Percentiles rank a stretch among this genome's conserved stretches.
These are phyloP conservation scores for Fusarium camptoceras DNA, from an alignment of 2,329 filamentous ascomycete genomes.

Conservation along the genomic window DNA sequence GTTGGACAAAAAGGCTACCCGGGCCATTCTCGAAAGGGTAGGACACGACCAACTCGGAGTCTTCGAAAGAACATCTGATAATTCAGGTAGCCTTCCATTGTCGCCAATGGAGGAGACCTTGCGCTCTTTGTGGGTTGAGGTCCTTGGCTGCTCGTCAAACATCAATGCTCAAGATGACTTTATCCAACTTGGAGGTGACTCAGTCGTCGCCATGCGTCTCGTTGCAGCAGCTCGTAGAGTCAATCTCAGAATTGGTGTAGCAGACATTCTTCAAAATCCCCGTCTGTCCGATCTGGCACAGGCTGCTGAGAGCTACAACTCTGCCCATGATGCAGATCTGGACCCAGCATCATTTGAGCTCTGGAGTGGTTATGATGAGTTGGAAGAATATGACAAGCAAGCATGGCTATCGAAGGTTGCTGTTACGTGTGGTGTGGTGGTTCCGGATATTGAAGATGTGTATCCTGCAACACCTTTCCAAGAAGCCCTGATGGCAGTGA, in stretches of 20 bases:
- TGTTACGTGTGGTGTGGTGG: not conserved
- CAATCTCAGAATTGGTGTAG: not conserved
- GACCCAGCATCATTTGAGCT: not conserved
- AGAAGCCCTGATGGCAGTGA: not conserved
- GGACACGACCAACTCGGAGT: not conserved
- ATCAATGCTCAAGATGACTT: not conserved
- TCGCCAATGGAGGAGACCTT: not conserved
- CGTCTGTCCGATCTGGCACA: not conserved
- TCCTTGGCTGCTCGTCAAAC: not conserved
- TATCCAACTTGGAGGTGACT: not conserved
- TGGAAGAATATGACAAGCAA: not conserved
- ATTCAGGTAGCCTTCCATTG: not conserved
- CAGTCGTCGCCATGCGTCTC: not conserved
- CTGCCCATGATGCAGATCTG: not conserved
- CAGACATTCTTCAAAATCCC: not conserved
- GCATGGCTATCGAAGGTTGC: not conserved
- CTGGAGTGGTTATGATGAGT: not conserved
- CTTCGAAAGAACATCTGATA: not conserved
- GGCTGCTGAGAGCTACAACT: not conserved
- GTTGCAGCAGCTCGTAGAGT: not conserved
- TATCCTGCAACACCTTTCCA: conserved; percentile 1
- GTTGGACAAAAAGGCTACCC: not conserved
- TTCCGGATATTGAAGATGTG: not conserved
- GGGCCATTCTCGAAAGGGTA: not conserved
- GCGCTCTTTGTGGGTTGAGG: not conserved